Evolutionary conservation across 805 yeast genomes (phyloP), one percentile per base, ranked within the genome.

Genomic region (Zygoascus biomembranicola): DNA sequence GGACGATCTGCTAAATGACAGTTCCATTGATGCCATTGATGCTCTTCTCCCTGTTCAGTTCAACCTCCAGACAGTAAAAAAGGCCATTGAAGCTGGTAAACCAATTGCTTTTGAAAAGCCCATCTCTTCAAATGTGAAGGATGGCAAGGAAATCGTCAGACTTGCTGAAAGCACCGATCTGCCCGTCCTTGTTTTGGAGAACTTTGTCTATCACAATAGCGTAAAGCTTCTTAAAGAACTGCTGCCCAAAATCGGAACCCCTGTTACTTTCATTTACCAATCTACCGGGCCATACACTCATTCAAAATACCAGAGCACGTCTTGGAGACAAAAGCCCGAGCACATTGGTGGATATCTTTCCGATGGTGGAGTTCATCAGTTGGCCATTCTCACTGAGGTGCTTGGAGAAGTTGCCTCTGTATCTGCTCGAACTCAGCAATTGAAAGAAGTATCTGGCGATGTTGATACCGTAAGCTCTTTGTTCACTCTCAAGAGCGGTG

Each of bases 331-430:
- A 66, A 76, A 83, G 48, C 97, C 98, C 32, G 84, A 88, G 69
- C 97, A 92, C 66, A 79, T 90, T 60, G 98, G 98, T 52, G 97
- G 97, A 0, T 90, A 76, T 70, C 74, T 92, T 62, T 84, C 92
- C 55, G 98, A 92, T 64, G 97, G 97, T 64, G 98, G 97, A 66
- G 98, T 92, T 23, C 98, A 92, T 70, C 97, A 90, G 69, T 73
- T 90, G 67, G 96, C 96, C 2, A 72, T 89, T 41, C 77, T 90
- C 59, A 89, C 96, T 8, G 88, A 81, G 55, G 81, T 89, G 18
- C 74, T 92, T 52, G 97, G 98, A 51, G 74, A 76, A 23, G 84
- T 89, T 14, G 80, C 77, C 49, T 69, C 82, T 6, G 81, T 90
- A 41, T 78, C 87, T 52, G 97, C 90, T 9, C 77, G 78, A 59